phyloP scores from a whole-genome alignment of 2,329 filamentous ascomycete species.

The Cladosporium cucumerinum region DNA sequence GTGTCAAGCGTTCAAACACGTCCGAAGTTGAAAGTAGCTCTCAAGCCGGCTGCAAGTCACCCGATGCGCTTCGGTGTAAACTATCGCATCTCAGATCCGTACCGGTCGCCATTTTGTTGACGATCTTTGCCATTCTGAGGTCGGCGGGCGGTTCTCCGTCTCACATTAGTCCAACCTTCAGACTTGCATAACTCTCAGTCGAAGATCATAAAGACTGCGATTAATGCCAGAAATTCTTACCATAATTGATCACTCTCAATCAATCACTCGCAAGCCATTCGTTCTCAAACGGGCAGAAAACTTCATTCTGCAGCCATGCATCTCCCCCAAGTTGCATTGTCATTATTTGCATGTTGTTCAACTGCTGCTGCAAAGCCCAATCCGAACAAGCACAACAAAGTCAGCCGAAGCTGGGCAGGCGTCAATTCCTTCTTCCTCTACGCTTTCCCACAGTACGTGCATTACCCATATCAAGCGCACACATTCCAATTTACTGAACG shows the following conservation, averaged over 20 bases:
- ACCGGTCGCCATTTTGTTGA: neutral
- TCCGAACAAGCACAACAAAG: neutral
- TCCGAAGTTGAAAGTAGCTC: neutral
- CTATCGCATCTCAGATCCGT: neutral
- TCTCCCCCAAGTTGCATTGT: neutral
- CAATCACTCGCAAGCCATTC: neutral
- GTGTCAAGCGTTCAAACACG: neutral
- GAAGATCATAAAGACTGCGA: neutral
- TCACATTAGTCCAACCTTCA: neutral
- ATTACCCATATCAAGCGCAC: neutral
- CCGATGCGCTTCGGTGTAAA: neutral
- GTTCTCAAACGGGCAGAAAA: neutral
- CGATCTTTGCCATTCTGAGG: neutral
- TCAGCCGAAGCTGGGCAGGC: neutral
- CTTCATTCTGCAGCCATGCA: neutral
- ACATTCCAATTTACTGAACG: neutral
- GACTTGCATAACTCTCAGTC: neutral
- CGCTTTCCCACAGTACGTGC: conserved; percentile 1
- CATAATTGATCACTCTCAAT: neutral
- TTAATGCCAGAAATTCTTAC: neutral
- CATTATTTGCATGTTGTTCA: neutral
- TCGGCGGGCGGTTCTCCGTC: neutral
- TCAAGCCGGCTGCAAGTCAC: neutral
- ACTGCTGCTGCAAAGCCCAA: neutral
- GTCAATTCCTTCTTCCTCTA: conserved; percentile 3